Conservation (phyloP, 108 stramenopile genomes). For the Pseudonitzschia pungens region DNA sequence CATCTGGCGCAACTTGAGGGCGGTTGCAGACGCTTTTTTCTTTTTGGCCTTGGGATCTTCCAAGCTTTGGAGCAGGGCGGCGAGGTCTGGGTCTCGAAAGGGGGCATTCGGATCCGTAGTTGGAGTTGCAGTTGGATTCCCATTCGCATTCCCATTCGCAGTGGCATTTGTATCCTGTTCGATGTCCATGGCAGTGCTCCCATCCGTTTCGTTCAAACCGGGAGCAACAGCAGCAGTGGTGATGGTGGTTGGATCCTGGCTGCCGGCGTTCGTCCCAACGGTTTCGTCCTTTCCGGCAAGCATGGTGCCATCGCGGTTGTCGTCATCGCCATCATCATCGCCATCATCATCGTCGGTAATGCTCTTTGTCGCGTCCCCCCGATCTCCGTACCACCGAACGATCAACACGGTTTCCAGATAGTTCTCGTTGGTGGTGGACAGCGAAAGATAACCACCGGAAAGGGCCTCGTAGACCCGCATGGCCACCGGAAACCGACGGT, state of each 20-base stretch:
- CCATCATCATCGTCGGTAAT: slow-evolving; percentile 8
- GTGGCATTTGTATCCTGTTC: too few relatives aligned
- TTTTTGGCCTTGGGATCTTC: slow-evolving; percentile 23
- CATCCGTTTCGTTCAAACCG: not conserved
- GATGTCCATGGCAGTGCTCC: not conserved
- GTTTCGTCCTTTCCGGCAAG: too few relatives aligned
- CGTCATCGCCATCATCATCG: too few relatives aligned
- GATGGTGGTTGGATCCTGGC: too few relatives aligned
- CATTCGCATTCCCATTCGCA: not conserved
- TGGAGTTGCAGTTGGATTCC: not conserved
- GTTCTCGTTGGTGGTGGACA: slow-evolving; percentile 8
- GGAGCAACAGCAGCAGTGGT: too few relatives aligned
- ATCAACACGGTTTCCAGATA: slow-evolving; percentile 24
- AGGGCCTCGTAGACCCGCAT: slow-evolving; percentile 56
- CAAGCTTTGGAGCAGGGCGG: slow-evolving; percentile 12
- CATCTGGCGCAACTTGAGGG: slow-evolving; percentile 48
- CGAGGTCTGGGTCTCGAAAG: slow-evolving; percentile 3
- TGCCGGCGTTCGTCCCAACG: too few relatives aligned
- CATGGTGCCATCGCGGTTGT: too few relatives aligned
- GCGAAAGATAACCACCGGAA: slow-evolving; percentile 16
- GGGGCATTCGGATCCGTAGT: not conserved
- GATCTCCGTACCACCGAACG: slow-evolving; percentile 36
- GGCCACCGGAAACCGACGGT: slow-evolving; percentile 34
- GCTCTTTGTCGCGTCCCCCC: slow-evolving; percentile 19
- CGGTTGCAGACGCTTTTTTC: slow-evolving; percentile 35